phyloP scores from a whole-genome alignment of 2,329 filamentous ascomycete species.

The Hymenoscyphus fructigenus region DNA sequence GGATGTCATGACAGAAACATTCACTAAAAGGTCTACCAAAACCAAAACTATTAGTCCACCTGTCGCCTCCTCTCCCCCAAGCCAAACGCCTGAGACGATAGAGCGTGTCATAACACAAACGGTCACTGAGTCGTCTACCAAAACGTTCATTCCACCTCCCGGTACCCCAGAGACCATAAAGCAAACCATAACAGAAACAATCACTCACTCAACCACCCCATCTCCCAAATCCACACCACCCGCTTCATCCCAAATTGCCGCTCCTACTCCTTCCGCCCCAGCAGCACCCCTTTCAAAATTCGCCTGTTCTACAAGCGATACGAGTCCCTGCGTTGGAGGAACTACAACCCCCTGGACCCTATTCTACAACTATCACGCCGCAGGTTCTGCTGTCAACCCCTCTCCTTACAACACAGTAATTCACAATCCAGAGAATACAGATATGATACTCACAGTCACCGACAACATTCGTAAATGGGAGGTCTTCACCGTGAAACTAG shows the following conservation, averaged over 20 bases:
- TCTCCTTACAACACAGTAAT: background rate
- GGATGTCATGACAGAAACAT: no score
- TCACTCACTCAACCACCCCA: background rate
- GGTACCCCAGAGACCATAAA: background rate
- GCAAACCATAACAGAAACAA: background rate
- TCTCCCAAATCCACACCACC: background rate
- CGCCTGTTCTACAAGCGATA: background rate
- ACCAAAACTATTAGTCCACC: no score
- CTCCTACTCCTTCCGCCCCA: background rate
- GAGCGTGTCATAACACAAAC: no score
- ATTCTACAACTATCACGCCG: background rate
- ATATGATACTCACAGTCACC: background rate
- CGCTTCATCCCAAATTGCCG: no score
- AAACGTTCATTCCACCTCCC: no score
- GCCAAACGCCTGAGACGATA: no score
- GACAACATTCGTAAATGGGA: background rate
- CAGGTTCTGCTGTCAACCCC: background rate
- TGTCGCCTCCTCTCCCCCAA: no score
- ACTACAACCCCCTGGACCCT: background rate
- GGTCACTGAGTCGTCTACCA: no score
- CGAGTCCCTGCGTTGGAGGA: background rate
- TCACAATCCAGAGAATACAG: background rate
- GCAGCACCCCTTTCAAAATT: background rate
- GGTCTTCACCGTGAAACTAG: background rate
- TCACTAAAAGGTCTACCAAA: no score